phyloP scores from a whole-genome alignment of 805 yeast genomes.

The Nakazawaea peltata region DNA sequence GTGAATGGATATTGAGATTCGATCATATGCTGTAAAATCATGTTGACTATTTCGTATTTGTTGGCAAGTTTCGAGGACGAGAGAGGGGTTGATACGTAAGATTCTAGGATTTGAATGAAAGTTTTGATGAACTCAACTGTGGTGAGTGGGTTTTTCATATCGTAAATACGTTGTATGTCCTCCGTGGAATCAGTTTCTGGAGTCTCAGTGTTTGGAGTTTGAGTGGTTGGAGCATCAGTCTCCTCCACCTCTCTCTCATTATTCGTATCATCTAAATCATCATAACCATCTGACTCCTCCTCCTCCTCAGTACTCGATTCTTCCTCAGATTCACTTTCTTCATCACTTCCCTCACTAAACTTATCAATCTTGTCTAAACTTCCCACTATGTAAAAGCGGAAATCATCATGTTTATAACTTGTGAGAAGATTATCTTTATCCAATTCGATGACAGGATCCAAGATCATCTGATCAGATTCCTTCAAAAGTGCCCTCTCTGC shows the following conservation, averaged over 20 bases:
- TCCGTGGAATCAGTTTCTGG: not conserved
- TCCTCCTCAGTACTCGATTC: constrained; percentile 20
- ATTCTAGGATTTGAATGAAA: constrained; percentile 29
- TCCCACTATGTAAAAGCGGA: constrained; percentile 6
- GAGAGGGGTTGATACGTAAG: constrained; percentile 41
- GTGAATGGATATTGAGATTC: constrained; percentile 70
- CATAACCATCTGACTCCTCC: constrained; percentile 12
- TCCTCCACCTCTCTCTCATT: constrained; percentile 8
- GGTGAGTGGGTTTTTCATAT: constrained; percentile 32
- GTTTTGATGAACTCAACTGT: constrained; percentile 33
- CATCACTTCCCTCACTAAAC: constrained; percentile 11
- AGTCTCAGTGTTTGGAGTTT: not conserved
- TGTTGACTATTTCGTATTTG: constrained; percentile 61
- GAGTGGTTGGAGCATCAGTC: not conserved
- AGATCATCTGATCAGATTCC: too few relatives aligned
- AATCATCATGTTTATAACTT: constrained; percentile 12
- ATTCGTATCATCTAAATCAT: constrained; percentile 7
- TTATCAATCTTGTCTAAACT: constrained; percentile 18
- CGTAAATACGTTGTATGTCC: too few relatives aligned
- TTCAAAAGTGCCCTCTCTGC: constrained; percentile 17
- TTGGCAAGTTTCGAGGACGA: constrained; percentile 52
- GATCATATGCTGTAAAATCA: constrained; percentile 68
- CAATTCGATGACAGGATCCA: constrained; percentile 19
- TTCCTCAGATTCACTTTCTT: constrained; percentile 18
- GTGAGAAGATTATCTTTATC: constrained; percentile 22